Percentiles rank a stretch among this genome's conserved stretches.
These are phyloP conservation scores for Metarhizium robertsii DNA, from an alignment of 2,329 filamentous ascomycete genomes.

Conservation along the genomic window DNA sequence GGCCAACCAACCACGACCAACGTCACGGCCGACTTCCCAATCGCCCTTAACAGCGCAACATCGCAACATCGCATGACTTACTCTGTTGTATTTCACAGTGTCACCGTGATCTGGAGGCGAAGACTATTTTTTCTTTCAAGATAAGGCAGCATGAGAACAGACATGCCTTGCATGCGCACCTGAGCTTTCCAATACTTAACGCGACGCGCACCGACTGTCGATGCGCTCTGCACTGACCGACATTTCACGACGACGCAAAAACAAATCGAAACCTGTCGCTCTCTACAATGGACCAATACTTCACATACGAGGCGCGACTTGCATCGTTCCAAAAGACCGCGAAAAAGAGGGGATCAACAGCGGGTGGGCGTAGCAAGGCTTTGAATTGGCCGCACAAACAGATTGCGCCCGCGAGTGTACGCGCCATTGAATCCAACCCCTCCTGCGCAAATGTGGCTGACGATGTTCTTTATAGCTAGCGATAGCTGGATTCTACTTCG, in stretches of 20 bases:
- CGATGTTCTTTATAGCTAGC: slow-evolving; percentile 55
- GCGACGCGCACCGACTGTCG: slow-evolving; percentile 10
- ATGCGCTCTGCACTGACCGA: neutral
- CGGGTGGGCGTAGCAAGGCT: slow-evolving; percentile 43
- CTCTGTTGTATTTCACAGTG: neutral
- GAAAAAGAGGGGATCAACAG: slow-evolving; percentile 62
- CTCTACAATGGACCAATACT: slow-evolving; percentile 29
- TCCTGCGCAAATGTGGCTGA: slow-evolving; percentile 12
- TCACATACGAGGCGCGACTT: slow-evolving; percentile 66
- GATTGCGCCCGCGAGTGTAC: slow-evolving; percentile 23
- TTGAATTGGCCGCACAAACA: slow-evolving; percentile 66
- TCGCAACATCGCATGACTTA: neutral
- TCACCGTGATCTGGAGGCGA: neutral
- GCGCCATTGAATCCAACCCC: neutral
- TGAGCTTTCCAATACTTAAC: neutral
- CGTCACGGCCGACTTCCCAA: neutral
- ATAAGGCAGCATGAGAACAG: neutral
- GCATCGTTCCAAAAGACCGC: slow-evolving; percentile 64
- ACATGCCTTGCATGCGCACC: slow-evolving; percentile 3
- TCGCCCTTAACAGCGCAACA: neutral
- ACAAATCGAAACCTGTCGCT: slow-evolving; percentile 6
- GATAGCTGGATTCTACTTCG: slow-evolving; percentile 83
- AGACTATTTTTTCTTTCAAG: neutral
- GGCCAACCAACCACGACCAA: neutral
- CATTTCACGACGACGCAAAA: slow-evolving; percentile 1